Percentiles rank a stretch among this genome's conserved stretches.
phyloP scores from a whole-genome alignment of 805 yeast genomes.

The Danielozyma ontarioensis region DNA sequence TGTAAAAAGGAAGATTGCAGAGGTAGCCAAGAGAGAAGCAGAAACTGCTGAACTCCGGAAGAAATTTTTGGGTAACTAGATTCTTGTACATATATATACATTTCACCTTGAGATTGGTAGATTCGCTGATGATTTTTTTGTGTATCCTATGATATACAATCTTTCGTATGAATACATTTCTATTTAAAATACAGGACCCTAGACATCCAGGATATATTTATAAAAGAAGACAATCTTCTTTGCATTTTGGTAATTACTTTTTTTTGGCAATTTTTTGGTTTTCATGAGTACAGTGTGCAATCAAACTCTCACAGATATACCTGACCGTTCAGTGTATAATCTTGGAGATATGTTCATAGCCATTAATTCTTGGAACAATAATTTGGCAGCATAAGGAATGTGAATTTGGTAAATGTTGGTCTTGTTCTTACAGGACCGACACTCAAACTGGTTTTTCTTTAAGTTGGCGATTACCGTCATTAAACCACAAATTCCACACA shows the following conservation, averaged over 20 bases:
- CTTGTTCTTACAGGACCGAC: slow-evolving; percentile 97
- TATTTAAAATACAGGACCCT: slow-evolving; percentile 5
- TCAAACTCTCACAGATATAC: slow-evolving; percentile 39
- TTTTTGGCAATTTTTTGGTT: neutral
- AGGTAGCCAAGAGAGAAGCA: slow-evolving; percentile 30
- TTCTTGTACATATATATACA: slow-evolving; percentile 2
- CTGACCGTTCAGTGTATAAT: slow-evolving; percentile 88
- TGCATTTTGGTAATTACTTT: neutral
- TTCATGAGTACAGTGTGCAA: too few species aligned
- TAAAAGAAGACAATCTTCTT: too few species aligned
- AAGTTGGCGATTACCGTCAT: slow-evolving; percentile 97
- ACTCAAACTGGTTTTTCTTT: slow-evolving; percentile 96
- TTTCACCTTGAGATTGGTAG: too few species aligned
- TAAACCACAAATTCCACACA: slow-evolving; percentile 97
- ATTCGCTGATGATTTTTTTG: too few species aligned
- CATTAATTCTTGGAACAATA: slow-evolving; percentile 97
- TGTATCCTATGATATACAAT: slow-evolving; percentile 1
- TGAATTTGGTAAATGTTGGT: slow-evolving; percentile 97
- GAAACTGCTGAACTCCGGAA: slow-evolving; percentile 29
- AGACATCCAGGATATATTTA: neutral
- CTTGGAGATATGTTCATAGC: slow-evolving; percentile 99
- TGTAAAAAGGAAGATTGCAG: slow-evolving; percentile 39
- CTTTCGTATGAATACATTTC: neutral
- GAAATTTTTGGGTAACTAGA: slow-evolving; percentile 23
- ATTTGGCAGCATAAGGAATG: slow-evolving; percentile 97